These are phyloP conservation scores for Mucor mucedo DNA, from an alignment of 371 early-diverging fungal genomes.

Conservation along the genomic window DNA sequence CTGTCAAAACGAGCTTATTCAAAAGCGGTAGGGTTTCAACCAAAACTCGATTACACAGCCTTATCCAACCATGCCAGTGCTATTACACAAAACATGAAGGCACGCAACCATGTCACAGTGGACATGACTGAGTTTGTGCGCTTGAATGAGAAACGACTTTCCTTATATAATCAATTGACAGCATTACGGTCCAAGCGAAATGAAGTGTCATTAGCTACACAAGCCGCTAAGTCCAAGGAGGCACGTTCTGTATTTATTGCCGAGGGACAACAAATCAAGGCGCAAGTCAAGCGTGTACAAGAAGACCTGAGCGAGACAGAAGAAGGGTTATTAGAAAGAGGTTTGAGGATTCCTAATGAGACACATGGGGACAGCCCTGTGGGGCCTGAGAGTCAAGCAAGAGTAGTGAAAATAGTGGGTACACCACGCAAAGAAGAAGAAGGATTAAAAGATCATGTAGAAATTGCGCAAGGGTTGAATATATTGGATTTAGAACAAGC, in stretches of 20 bases:
- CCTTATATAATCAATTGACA: conserved; percentile 41
- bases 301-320: conserved; percentile 53
- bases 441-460: conserved; percentile 69
- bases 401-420: conserved; percentile 54
- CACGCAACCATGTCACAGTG: conserved; percentile 54
- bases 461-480: conserved; percentile 64
- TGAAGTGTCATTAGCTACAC: conserved; percentile 37
- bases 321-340: conserved; percentile 55
- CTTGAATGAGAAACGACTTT: conserved; percentile 54
- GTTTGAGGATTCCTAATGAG: conserved; percentile 72
- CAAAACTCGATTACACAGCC: conserved; percentile 64
- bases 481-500: conserved; percentile 88
- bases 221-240: conserved; percentile 11
- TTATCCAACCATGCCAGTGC: conserved; percentile 50
- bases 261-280: conserved; percentile 57
- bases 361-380: conserved; percentile 71
- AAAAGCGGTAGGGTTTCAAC: conserved; percentile 33
- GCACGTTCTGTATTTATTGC: conserved; percentile 41
- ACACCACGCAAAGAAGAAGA: conserved; percentile 25
- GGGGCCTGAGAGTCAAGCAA: conserved; percentile 69
- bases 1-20: conserved; percentile 1
- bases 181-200: conserved; percentile 54
- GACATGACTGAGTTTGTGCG: conserved; percentile 48
- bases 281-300: conserved; percentile 35
- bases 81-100: conserved; percentile 53